Evolutionary conservation across 257 asterid species (phyloP).

Genomic region (Cinchona pubescens): DNA sequence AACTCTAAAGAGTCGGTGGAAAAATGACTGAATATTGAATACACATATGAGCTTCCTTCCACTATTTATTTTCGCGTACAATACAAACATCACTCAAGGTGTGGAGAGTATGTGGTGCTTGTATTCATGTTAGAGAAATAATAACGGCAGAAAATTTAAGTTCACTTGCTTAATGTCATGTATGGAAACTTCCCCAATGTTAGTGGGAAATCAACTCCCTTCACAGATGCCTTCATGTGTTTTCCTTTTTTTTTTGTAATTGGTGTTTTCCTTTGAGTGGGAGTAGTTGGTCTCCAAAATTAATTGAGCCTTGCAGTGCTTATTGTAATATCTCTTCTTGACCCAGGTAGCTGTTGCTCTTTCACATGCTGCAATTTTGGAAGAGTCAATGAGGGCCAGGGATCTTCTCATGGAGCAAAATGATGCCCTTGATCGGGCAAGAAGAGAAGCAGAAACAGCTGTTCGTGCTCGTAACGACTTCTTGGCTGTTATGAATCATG

Average conservation of each 20-base stretch:
- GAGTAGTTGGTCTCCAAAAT: background rate
- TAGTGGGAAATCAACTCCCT: background rate
- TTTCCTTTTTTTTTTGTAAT: background rate
- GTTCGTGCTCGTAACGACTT: constrained; percentile 95
- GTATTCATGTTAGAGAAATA: background rate
- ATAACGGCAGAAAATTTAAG: background rate
- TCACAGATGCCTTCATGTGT: background rate
- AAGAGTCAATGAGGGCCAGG: constrained; percentile 96
- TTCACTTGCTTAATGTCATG: background rate
- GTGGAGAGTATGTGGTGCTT: background rate
- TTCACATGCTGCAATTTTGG: constrained; percentile 95
- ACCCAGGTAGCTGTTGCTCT: constrained; percentile 98
- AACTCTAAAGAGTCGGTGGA: background rate
- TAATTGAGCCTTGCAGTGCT: constrained; percentile 12
- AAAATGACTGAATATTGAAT: background rate
- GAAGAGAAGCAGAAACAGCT: constrained; percentile 96
- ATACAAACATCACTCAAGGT: background rate
- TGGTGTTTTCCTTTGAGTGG: background rate
- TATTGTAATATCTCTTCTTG: constrained; percentile 2
- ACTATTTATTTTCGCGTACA: background rate
- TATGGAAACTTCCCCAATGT: background rate
- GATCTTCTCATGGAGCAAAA: constrained; percentile 94
- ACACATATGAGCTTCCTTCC: background rate
- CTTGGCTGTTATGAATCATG: constrained; percentile 98
- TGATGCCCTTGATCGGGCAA: constrained; percentile 82